Percentiles rank a stretch among this genome's conserved stretches.
phyloP scores from a whole-genome alignment of 2,329 filamentous ascomycete species.

The Penicillium frequentans region DNA sequence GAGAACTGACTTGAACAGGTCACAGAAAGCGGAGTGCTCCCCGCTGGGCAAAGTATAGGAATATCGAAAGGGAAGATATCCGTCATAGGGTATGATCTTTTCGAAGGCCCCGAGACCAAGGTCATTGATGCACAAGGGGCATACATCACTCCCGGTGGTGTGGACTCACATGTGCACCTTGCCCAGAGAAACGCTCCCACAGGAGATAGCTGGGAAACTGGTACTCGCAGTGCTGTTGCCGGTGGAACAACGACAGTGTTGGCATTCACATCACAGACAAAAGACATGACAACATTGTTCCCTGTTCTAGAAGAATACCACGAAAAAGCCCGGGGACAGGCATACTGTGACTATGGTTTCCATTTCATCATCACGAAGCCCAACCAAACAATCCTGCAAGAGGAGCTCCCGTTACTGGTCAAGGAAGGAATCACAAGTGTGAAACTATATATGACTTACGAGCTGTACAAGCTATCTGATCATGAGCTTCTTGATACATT shows the following conservation, averaged over 20 bases:
- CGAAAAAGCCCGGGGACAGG: background rate
- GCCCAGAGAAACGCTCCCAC: constrained; percentile 2
- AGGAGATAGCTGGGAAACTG: constrained; percentile 1
- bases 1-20: background rate
- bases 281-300: background rate
- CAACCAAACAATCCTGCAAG: background rate
- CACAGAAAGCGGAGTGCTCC: constrained; percentile 2
- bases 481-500: constrained; percentile 1
- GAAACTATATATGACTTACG: constrained; percentile 7
- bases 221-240: constrained; percentile 55
- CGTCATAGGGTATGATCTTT: background rate
- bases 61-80: constrained; percentile 1
- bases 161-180: constrained; percentile 5
- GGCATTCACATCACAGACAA: background rate
- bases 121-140: constrained; percentile 3
- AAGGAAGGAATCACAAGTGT: constrained; percentile 4
- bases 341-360: constrained; percentile 4
- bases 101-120: background rate
- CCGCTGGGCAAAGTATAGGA: background rate
- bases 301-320: background rate
- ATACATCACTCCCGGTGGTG: constrained; percentile 3
- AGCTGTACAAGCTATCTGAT: background rate
- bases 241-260: constrained; percentile 42
- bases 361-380: constrained; percentile 5
- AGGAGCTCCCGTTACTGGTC: background rate